Percentiles rank a stretch among this genome's conserved stretches.
phyloP scores from a whole-genome alignment of 768 basidiomycete species.

The Fistulinella prunicolor region DNA sequence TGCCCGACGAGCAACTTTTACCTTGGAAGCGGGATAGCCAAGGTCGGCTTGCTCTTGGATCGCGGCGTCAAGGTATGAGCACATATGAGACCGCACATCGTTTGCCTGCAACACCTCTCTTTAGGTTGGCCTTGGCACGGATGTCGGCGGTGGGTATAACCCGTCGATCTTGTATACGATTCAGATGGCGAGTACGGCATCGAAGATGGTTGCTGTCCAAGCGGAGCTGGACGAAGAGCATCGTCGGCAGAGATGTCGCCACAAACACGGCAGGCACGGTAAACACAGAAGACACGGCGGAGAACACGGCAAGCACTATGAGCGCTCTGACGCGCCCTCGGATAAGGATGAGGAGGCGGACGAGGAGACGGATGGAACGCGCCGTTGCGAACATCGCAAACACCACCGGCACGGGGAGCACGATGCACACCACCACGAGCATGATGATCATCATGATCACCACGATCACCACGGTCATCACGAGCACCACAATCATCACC shows the following conservation, averaged over 20 bases:
- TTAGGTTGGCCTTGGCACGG: conserved; percentile 89
- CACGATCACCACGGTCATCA: too few relatives aligned
- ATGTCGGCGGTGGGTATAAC: conserved; percentile 82
- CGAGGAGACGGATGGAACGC: too few relatives aligned
- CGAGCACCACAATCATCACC: too few relatives aligned
- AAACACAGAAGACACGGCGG: neutral
- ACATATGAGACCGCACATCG: too few relatives aligned
- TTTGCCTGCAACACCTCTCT: neutral
- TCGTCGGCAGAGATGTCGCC: neutral
- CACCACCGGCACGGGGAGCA: too few relatives aligned
- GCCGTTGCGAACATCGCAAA: too few relatives aligned
- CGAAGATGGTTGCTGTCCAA: conserved; percentile 66
- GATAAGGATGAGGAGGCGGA: too few relatives aligned
- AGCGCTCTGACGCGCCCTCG: too few relatives aligned
- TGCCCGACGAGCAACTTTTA: conserved; percentile 97
- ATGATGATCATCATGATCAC: too few relatives aligned
- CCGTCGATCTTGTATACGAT: conserved; percentile 75
- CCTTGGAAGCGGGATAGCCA: conserved; percentile 77
- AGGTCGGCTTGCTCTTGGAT: conserved; percentile 74
- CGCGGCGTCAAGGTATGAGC: conserved; percentile 77
- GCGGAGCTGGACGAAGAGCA: conserved; percentile 18
- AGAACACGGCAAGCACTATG: too few relatives aligned
- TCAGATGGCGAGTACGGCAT: conserved; percentile 71
- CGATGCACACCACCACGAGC: too few relatives aligned
- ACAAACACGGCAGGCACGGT: neutral